These are phyloP conservation scores for Tilletia walkeri DNA, from an alignment of 1,284 basidiomycete genomes.

Conservation along the genomic window DNA sequence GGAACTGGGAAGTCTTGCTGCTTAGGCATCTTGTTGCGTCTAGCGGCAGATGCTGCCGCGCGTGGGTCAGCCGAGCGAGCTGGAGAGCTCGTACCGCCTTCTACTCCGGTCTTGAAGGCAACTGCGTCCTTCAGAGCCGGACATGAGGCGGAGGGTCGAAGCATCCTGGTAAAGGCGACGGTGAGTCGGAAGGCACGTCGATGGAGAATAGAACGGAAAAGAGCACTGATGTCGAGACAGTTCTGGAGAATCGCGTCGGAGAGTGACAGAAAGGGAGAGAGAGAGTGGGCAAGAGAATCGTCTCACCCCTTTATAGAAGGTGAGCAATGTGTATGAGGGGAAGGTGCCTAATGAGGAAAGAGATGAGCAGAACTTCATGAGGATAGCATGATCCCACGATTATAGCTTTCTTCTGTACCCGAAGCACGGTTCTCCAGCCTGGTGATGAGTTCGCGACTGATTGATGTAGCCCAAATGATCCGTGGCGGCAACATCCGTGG, in stretches of 20 bases:
- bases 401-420: no score
- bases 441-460: no score
- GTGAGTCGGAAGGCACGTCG: no score
- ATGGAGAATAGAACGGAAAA: no score
- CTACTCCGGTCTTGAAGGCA: background rate
- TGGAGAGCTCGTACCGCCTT: background rate
- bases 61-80: background rate
- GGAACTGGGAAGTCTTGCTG: conserved; percentile 7
- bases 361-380: background rate
- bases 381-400: no score
- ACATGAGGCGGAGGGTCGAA: background rate
- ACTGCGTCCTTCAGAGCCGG: background rate
- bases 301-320: no score
- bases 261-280: background rate
- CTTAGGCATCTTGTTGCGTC: background rate
- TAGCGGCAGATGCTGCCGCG: background rate
- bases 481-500: no score
- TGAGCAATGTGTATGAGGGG: no score
- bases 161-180: background rate
- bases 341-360: background rate
- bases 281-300: background rate
- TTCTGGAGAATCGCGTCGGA: no score
- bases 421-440: no score
- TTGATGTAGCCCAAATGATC: no score
- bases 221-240: background rate